Evolutionary conservation across 2,329 filamentous ascomycete species (phyloP), one percentile per base, ranked within the genome.

Genomic region (Nothomitra cinnamomea): DNA sequence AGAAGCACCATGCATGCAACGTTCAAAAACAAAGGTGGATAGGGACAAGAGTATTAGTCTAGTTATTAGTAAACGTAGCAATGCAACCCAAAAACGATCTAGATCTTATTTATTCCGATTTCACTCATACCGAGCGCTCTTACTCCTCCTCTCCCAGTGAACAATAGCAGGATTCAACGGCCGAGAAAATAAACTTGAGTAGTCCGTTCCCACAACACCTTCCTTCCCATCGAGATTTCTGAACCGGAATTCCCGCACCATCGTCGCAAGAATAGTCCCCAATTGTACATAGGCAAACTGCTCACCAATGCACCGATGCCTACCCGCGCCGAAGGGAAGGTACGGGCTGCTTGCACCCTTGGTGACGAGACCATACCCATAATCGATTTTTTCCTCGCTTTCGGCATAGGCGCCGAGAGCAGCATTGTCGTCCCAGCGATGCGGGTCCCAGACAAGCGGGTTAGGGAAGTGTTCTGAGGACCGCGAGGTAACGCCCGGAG

Each of bases 251-350:
- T 78, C 69, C 10, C 80, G 69, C 8, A 85, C 74, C 56, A 85
- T 64, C 0, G 74, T 78, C 0, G 75, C 73, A 22, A 85, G 66
- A 56, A 87, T 85, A 7, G 78, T 78, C 15, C 74, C 73, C 42
- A 87, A 63, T 61, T 87, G 83, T 45, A 83, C 66, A 60, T 86
- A 85, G 0, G 83, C 82, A 64, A 86, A 87, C 63, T 85, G 82
- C 68, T 87, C 83, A 17, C 83, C 83, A 55, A 87, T 85, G 60
- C 83, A 87, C 19, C 83, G 71, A 64, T 87, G 83, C 45, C 83
- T 71, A 0, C 83, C 83, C 0, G 81, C 83, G 1, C 83, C 83
- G 60, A 87, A 87, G 0, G 83, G 83, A 1, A 86, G 68, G 61
- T 85, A 84, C 0, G 80, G 79, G 47, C 72, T 77, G 47, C 69